Evolutionary conservation across 169 alveolate species (phyloP), one percentile per base, ranked within the genome.

Genomic region (Besnoitia besnoiti): DNA sequence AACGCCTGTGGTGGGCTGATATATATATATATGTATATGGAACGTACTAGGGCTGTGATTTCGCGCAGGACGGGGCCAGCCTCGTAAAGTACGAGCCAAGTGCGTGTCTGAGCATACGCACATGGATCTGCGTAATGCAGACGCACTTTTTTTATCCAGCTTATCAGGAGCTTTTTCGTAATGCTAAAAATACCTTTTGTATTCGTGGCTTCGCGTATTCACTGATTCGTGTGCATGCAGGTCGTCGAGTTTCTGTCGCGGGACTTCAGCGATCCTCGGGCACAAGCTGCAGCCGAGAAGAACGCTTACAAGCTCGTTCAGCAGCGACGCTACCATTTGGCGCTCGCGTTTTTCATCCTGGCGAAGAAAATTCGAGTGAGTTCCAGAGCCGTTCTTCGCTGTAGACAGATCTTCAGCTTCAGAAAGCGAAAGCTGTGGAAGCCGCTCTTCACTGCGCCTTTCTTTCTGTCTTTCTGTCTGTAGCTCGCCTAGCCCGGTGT

Each of bases 331-430:
- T 76, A 39, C 75, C 77, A 55, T 47, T 73, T 88, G 24, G 92
- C 92, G 21, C 85, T 67, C 39, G 92, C 92, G 12, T 88, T 88
- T 85, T 88, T 88, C 51, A 19, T 46, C 85, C 62, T 88, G 39
- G 84, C 92, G 50, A 10, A 73, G 44, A 61, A 76, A 35, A 49
- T 46, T 79, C 59, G 92, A 24, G 92, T 55, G 40, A 88, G 77
- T 44, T 55, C 30, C 90, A 85, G 90, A 35, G n/a, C 62, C 35
- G n/a, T 37, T 40, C 27, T n/a, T n/a, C n/a, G n/a, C n/a, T n/a
- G n/a, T n/a, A n/a, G n/a, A n/a, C n/a, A n/a, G n/a, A n/a, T n/a
- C n/a, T n/a, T n/a, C n/a, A n/a, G n/a, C n/a, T n/a, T n/a, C n/a
- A n/a, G n/a, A n/a, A n/a, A n/a, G n/a, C n/a, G n/a, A n/a, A n/a